A percentile compares a stretch with the other conserved stretches of the same genome.
These are phyloP conservation scores for Mariannaea sp. DNA, from an alignment of 2,329 filamentous ascomycete genomes.

Conservation along the genomic window DNA sequence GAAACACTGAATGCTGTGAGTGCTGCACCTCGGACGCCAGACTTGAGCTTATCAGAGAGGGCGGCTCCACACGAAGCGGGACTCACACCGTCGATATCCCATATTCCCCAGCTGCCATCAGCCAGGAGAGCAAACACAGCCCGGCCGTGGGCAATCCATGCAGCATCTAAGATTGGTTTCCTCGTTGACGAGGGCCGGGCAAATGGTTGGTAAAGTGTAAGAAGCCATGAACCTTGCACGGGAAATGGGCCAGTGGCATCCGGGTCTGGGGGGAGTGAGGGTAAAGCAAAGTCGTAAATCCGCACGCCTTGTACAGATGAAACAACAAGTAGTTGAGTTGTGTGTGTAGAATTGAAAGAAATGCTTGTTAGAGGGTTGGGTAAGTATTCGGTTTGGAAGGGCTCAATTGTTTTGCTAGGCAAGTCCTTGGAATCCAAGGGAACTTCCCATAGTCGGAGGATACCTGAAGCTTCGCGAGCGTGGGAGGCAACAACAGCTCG, in stretches of 20 bases:
- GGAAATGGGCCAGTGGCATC: slow-evolving; percentile 57
- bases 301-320: slow-evolving; percentile 61
- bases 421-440: slow-evolving; percentile 50
- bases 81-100: slow-evolving; percentile 66
- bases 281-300: slow-evolving; percentile 64
- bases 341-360: slow-evolving; percentile 64
- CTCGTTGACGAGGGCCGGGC: slow-evolving; percentile 54
- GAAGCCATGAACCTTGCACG: slow-evolving; percentile 65
- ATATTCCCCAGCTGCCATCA: slow-evolving; percentile 71
- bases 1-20: slow-evolving; percentile 62
- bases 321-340: slow-evolving; percentile 62
- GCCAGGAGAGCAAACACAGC: slow-evolving; percentile 63
- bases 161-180: slow-evolving; percentile 65
- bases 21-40: slow-evolving; percentile 61
- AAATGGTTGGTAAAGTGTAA: slow-evolving; percentile 65
- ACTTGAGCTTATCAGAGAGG: slow-evolving; percentile 55
- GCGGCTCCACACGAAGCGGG: slow-evolving; percentile 49
- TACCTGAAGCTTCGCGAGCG: slow-evolving; percentile 62
- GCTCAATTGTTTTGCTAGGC: slow-evolving; percentile 42
- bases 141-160: slow-evolving; percentile 65
- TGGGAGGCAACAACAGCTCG: slow-evolving; percentile 64
- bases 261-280: slow-evolving; percentile 58
- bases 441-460: slow-evolving; percentile 63
- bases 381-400: slow-evolving; percentile 66
- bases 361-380: slow-evolving; percentile 59